Evolutionary conservation across 257 asterid genomes (phyloP).

Genomic region (Mentha longifolia): DNA sequence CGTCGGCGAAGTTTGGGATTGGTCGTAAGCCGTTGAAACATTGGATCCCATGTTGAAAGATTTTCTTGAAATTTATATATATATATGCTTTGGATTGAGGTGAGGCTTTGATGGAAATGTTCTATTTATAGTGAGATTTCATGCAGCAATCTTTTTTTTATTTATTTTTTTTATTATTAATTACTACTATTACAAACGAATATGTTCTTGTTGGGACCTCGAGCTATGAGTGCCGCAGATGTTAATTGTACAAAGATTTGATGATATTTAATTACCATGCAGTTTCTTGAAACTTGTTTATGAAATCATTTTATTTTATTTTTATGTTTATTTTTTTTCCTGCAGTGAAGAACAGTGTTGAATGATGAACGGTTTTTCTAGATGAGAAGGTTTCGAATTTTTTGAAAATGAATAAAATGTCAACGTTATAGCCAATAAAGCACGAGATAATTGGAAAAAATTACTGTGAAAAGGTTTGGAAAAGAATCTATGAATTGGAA

Average conservation of each 20-base stretch:
- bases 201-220: constrained; percentile 43
- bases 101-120: constrained; percentile 14
- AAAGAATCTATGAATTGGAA: background rate
- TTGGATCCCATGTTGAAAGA: constrained; percentile 47
- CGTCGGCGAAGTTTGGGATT: background rate
- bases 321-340: too few species aligned
- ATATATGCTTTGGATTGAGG: constrained; percentile 21
- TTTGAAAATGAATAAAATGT: too few species aligned
- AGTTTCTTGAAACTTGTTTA: background rate
- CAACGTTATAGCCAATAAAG: too few species aligned
- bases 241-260: constrained; percentile 25
- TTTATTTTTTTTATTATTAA: background rate
- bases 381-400: too few species aligned
- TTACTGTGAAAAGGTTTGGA: too few species aligned
- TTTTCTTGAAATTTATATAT: background rate
- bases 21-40: constrained; percentile 41
- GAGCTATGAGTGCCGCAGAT: constrained; percentile 26
- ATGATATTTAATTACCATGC: constrained; percentile 1
- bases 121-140: constrained; percentile 33
- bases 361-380: too few species aligned
- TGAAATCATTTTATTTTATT: too few species aligned
- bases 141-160: background rate
- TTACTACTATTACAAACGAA: constrained; percentile 27
- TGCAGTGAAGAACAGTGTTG: too few species aligned
- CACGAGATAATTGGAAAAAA: too few species aligned